phyloP scores from a whole-genome alignment of 2,329 filamentous ascomycete genomes.

The Fusarium staphyleae region DNA sequence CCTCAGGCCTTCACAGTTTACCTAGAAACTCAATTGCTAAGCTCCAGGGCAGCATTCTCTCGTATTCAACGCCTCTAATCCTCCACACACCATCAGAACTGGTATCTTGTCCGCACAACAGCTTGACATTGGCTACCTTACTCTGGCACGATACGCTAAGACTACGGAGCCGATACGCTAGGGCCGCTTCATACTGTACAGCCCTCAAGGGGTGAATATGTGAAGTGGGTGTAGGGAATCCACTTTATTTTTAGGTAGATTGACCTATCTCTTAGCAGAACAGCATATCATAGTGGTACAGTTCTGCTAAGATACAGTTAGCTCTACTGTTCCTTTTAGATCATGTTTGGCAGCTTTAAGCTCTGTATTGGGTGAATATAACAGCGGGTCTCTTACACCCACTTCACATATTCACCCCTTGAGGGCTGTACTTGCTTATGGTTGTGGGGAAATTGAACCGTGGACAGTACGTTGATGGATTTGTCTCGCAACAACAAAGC shows the following conservation, averaged over 20 bases:
- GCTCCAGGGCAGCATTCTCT: conserved; percentile 31
- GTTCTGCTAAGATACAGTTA: no score
- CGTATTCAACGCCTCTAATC: conserved; percentile 36
- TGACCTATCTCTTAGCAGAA: no score
- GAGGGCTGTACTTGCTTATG: no score
- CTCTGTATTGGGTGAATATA: no score
- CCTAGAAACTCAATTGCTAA: neutral
- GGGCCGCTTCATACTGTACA: conserved; percentile 11
- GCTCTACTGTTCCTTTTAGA: no score
- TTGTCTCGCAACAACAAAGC: neutral
- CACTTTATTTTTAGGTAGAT: no score
- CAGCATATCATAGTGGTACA: no score
- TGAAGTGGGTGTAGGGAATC: no score
- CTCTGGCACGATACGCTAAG: conserved; percentile 21
- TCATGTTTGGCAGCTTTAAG: no score
- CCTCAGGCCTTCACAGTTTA: neutral
- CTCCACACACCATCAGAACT: conserved; percentile 19
- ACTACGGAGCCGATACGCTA: conserved; percentile 29
- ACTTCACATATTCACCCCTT: no score
- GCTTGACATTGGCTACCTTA: conserved; percentile 24
- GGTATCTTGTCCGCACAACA: conserved; percentile 15
- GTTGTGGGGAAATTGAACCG: conserved; percentile 12
- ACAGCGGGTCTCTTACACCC: no score
- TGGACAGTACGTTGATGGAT: neutral
- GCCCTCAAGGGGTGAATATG: no score